A percentile compares a stretch with the other conserved stretches of the same genome.
phyloP scores from a whole-genome alignment of 768 basidiomycete genomes.

The Pleurotus ostreatus region DNA sequence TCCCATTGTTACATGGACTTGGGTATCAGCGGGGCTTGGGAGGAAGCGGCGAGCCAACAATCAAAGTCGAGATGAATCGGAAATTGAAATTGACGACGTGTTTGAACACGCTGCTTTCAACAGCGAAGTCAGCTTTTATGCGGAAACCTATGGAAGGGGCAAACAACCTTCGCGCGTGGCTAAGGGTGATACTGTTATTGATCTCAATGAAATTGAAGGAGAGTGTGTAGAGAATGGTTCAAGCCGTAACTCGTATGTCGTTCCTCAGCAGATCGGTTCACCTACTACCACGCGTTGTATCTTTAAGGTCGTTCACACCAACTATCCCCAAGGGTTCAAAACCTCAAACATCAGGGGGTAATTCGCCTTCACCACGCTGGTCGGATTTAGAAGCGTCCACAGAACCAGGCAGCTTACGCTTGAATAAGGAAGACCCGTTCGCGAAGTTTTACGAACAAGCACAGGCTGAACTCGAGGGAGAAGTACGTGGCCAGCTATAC shows the following conservation, averaged over 20 bases:
- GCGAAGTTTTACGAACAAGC: slow-evolving; percentile 63
- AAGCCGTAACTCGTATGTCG: slow-evolving; percentile 6
- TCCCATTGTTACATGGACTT: slow-evolving; percentile 61
- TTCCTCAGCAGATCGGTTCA: background rate
- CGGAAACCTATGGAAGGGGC: slow-evolving; percentile 26
- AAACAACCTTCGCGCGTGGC: slow-evolving; percentile 28
- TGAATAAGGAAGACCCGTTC: slow-evolving; percentile 45
- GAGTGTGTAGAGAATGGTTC: background rate
- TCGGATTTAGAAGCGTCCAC: too few species aligned
- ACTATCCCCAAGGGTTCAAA: background rate
- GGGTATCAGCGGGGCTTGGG: slow-evolving; percentile 44
- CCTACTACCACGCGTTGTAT: slow-evolving; percentile 7
- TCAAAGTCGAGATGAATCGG: slow-evolving; percentile 16
- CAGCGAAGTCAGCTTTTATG: background rate
- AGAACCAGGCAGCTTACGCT: background rate
- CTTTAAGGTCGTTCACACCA: background rate
- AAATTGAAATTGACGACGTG: slow-evolving; percentile 11
- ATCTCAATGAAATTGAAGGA: too few species aligned
- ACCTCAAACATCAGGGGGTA: background rate
- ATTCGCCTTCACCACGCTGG: background rate
- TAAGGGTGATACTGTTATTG: too few species aligned
- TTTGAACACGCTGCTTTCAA: slow-evolving; percentile 6
- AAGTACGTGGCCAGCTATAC: slow-evolving; percentile 5
- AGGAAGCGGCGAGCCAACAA: slow-evolving; percentile 23
- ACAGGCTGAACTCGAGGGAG: slow-evolving; percentile 39